Base-by-base conservation (phyloP, 2,329 filamentous ascomycete species). In the Tolypocladium paradoxum region DNA sequence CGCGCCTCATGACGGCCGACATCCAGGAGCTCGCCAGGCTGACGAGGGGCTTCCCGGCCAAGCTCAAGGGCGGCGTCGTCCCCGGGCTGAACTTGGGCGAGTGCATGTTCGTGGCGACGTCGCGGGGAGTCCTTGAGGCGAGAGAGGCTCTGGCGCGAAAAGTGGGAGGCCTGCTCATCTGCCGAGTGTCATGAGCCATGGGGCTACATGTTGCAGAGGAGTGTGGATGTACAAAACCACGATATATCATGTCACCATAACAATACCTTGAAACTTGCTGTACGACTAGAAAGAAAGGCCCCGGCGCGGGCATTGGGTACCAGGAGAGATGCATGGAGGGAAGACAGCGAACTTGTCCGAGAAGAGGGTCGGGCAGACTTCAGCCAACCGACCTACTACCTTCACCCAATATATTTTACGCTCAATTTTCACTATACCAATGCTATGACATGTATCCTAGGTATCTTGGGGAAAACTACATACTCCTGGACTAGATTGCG, bases 131-230 rank as follows among this genome's bases (percentile, higher is more conserved):
- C 11, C 65, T 96, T 64, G 91, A 96, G 74, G 77, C 83, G 29
- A 77, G 91, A 60, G 90, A 96, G 70, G 92, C 89, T 55, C 76
- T 95, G 53, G 84, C 87, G 67, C 84, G 82, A 74, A 87, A 83
- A 71, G 73, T 90, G 22, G 91, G 91, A n/a, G 91, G 91, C 0
- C 68, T 90, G 69, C 75, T 90, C 55, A 70, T 96, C 53, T 93
- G 87, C 72, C 77, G 89, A 53, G 83, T 87, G 20, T 75, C 72
- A 61, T 76, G 63, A 71, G 52, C 18, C 9, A 12, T 2, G 12
- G 18, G 27, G 27, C 27, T 11, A 27, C 43, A 31, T n/a, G 40
- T 3, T 20, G 43, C 43, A 5, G 27, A 31, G n/a, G 40, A 29
- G 22, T 6, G n/a, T 29, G 11, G 8, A 33, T 47, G 43, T 31